A percentile compares a stretch with the other conserved stretches of the same genome.
phyloP scores from a whole-genome alignment of 768 basidiomycete genomes.

The Collybia sordida region DNA sequence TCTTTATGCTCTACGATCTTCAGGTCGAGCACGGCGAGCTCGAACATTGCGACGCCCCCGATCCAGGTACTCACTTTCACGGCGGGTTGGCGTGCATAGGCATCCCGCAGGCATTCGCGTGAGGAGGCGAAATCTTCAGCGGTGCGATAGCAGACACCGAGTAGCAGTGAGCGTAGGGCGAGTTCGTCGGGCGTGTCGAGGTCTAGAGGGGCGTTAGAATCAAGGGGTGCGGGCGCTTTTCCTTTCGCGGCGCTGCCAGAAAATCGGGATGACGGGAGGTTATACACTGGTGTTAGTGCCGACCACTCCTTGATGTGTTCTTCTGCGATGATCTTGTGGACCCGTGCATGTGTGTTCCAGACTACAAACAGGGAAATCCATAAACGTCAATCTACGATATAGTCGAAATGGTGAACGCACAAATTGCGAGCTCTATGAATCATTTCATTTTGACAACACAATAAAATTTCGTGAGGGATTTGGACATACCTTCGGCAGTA shows the following conservation, averaged over 20 bases:
- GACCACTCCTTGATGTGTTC: conserved; percentile 59
- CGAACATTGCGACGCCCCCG: conserved; percentile 63
- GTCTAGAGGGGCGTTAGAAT: conserved; percentile 23
- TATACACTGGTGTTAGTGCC: conserved; percentile 41
- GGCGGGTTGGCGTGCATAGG: conserved; percentile 36
- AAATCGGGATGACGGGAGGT: background rate
- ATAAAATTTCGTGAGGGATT: background rate
- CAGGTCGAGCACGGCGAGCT: conserved; percentile 69
- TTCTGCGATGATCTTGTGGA: conserved; percentile 50
- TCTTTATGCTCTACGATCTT: conserved; percentile 47
- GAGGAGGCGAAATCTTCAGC: conserved; percentile 42
- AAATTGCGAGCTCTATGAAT: conserved; percentile 62
- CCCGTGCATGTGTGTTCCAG: conserved; percentile 77
- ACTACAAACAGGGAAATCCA: conserved; percentile 36
- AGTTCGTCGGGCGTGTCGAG: conserved; percentile 73
- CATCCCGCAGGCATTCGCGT: conserved; percentile 52
- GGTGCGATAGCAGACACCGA: conserved; percentile 67
- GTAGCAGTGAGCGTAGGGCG: conserved; percentile 64
- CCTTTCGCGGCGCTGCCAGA: background rate
- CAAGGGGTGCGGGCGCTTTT: background rate
- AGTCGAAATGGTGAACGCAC: conserved; percentile 36
- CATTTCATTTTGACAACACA: background rate
- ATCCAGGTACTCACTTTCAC: conserved; percentile 67
- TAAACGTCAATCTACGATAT: background rate
- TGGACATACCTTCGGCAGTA: conserved; percentile 63